Conservation (phyloP, 805 yeast genomes). For the Yamadazyma olivae region DNA sequence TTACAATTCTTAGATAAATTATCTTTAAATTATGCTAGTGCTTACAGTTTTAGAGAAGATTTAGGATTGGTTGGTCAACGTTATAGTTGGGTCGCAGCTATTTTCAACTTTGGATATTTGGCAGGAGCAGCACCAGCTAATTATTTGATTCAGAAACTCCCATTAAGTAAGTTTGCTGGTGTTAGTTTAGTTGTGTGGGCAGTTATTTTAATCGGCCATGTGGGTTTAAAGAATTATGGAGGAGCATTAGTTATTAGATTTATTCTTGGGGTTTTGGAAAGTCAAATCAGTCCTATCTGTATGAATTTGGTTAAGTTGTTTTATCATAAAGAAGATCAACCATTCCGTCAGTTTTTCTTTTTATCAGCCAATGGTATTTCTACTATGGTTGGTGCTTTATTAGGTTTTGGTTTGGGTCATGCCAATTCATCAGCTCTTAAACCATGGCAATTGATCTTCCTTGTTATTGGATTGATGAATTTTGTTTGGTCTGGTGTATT, state of each 20-base stretch:
- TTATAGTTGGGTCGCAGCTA: constrained; percentile 27
- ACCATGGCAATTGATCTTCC: constrained; percentile 25
- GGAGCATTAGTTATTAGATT: constrained; percentile 32
- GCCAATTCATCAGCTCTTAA: constrained; percentile 17
- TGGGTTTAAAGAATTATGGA: constrained; percentile 32
- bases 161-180: constrained; percentile 18
- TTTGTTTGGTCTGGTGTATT: constrained; percentile 17
- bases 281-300: constrained; percentile 31
- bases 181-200: constrained; percentile 19
- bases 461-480: constrained; percentile 18
- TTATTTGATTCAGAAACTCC: constrained; percentile 17
- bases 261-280: constrained; percentile 40
- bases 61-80: constrained; percentile 18
- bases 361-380: constrained; percentile 26
- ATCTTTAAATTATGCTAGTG: constrained; percentile 21
- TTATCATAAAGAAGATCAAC: constrained; percentile 32
- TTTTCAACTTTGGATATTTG: constrained; percentile 24
- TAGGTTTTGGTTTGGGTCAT: constrained; percentile 30
- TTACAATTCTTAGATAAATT: constrained; percentile 24
- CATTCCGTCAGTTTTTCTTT: constrained; percentile 25
- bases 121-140: constrained; percentile 20
- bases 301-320: constrained; percentile 31
- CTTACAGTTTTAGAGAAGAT: constrained; percentile 20
- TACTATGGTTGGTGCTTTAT: constrained; percentile 21
- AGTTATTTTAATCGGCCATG: constrained; percentile 18